Base-by-base conservation (phyloP, 768 basidiomycete genomes). In the Mycena belliarum region DNA sequence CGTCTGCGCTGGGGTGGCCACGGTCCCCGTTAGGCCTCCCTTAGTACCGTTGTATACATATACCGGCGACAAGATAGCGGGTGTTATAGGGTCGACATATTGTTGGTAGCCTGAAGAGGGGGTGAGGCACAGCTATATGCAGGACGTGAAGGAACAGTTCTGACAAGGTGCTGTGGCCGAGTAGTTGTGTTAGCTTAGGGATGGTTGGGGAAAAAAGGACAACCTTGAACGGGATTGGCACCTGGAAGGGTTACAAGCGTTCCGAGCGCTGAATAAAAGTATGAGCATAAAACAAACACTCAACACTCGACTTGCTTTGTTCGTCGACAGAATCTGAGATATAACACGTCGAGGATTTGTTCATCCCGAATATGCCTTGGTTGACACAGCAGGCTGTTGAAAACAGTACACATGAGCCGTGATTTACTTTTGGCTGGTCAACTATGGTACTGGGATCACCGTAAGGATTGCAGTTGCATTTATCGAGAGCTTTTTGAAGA, bases 401-500 rank as follows among this genome's bases (percentile, higher is more conserved):
- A n/a, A n/a, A n/a, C n/a, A n/a, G n/a, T n/a, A n/a, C n/a, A n/a
- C n/a, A n/a, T n/a, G n/a, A n/a, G n/a, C n/a, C n/a, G n/a, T n/a
- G n/a, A n/a, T n/a, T n/a, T n/a, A n/a, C n/a, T n/a, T n/a, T n/a
- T n/a, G n/a, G n/a, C n/a, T n/a, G n/a, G n/a, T n/a, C n/a, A n/a
- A n/a, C n/a, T n/a, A n/a, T n/a, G n/a, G n/a, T n/a, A n/a, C n/a
- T n/a, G n/a, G n/a, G n/a, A 25, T 68, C 65, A 26, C 67, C 67
- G 43, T 66, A 66, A 1, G 65, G 65, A 38, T 68, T 63, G 40
- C 68, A 70, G 42, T 59, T 69, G 43, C 74, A 75, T 4, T 57
- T 42, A 28, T 72, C 64, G 37, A 81, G 61, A 7, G 78, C 80
- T 14, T 57, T 58, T 47, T 66, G 63, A n/a, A 82, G 73, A 14